phyloP scores from a whole-genome alignment of 177 flowering plant species.

The Vitis hybrid region DNA sequence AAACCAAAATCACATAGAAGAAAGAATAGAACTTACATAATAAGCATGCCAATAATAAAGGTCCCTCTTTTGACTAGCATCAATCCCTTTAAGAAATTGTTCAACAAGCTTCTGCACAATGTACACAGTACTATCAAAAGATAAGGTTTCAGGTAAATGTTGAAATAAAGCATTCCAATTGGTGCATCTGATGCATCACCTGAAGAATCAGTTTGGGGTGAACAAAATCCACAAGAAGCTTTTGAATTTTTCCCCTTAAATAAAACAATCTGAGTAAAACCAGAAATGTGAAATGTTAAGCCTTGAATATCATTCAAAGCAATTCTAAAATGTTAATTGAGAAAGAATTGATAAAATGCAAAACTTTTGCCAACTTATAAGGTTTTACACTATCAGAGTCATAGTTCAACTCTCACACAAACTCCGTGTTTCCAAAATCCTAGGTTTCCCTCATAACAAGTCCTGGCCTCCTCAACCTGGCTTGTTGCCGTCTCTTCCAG shows the following conservation, averaged over 20 bases:
- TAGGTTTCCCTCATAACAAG: neutral
- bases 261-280: slow-evolving; percentile 36
- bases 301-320: neutral
- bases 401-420: neutral
- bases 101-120: slow-evolving; percentile 68
- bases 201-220: slow-evolving; percentile 73
- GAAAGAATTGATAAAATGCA: neutral
- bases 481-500: neutral
- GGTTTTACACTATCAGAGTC: neutral
- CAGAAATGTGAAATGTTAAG: neutral
- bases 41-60: slow-evolving; percentile 82
- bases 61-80: slow-evolving; percentile 48
- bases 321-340: neutral
- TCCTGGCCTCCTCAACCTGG: neutral
- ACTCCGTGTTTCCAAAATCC: neutral
- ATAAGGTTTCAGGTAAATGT: neutral
- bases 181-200: slow-evolving; percentile 30
- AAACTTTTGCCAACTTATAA: neutral
- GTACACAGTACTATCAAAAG: slow-evolving; percentile 5
- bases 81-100: slow-evolving; percentile 58
- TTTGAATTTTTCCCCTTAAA: slow-evolving; percentile 51
- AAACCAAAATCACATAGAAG: neutral
- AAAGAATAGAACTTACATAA: slow-evolving; percentile 46
- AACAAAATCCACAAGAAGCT: slow-evolving; percentile 62
- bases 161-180: neutral